phyloP scores from a whole-genome alignment of 2,329 filamentous ascomycete species.

The Phoma herbarum region DNA sequence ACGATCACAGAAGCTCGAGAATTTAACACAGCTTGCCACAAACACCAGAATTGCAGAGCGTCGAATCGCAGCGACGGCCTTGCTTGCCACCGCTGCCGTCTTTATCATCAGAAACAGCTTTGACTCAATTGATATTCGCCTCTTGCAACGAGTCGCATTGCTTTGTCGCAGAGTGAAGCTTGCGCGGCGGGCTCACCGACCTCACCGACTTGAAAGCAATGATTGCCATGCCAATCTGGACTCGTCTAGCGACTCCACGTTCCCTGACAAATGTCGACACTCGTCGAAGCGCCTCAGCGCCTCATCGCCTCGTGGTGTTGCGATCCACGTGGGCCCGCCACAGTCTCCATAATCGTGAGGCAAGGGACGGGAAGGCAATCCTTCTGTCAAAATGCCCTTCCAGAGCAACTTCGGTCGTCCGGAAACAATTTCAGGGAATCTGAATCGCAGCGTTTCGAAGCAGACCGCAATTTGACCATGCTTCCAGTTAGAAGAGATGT shows the following conservation, averaged over 20 bases:
- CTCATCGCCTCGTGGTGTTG: constrained; percentile 21
- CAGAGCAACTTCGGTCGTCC: constrained; percentile 26
- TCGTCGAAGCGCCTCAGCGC: constrained; percentile 22
- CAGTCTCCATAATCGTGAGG: constrained; percentile 23
- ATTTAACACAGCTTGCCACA: constrained; percentile 8
- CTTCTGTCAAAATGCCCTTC: constrained; percentile 5
- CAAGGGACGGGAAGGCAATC: constrained; percentile 14
- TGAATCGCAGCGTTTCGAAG: constrained; percentile 26
- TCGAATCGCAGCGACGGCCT: constrained; percentile 13
- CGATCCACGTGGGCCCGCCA: constrained; percentile 30
- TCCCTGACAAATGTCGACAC: constrained; percentile 14
- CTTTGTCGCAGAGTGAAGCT: constrained; percentile 30
- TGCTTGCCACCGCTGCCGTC: constrained; percentile 21
- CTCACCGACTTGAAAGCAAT: constrained; percentile 35
- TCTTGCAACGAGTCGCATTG: constrained; percentile 10
- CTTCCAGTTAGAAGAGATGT: constrained; percentile 25
- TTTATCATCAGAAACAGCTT: constrained; percentile 12
- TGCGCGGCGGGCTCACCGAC: constrained; percentile 12
- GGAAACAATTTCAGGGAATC: constrained; percentile 25
- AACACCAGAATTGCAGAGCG: constrained; percentile 1
- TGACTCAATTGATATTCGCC: constrained; percentile 9
- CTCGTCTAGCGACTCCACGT: constrained; percentile 17
- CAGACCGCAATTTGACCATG: constrained; percentile 33
- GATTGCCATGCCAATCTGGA: constrained; percentile 19
- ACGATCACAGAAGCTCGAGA: not conserved